These are phyloP conservation scores for Rhizophagus clarus DNA, from an alignment of 192 early-diverging fungal species.

Conservation along the genomic window DNA sequence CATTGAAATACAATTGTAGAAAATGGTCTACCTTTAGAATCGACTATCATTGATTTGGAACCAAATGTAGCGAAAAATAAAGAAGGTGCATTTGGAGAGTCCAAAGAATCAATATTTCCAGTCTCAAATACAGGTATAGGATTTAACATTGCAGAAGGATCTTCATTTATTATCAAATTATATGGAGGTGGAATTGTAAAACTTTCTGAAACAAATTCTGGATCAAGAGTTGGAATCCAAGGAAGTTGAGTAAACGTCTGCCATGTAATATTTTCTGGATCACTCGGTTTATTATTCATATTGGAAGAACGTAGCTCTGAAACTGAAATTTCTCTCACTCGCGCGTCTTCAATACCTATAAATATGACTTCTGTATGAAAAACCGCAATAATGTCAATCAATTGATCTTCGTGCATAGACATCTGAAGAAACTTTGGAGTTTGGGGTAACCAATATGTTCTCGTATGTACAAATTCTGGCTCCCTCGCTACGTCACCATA, in stretches of 20 bases:
- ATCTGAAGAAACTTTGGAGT: slow-evolving; percentile 25
- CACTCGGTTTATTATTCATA: not conserved
- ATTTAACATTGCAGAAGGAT: slow-evolving; percentile 23
- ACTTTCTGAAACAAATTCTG: slow-evolving; percentile 13
- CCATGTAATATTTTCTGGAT: slow-evolving; percentile 4
- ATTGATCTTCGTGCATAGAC: slow-evolving; percentile 22
- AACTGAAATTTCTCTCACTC: slow-evolving; percentile 19
- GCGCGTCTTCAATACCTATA: slow-evolving; percentile 20
- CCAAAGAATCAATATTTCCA: not conserved
- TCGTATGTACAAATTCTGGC: slow-evolving; percentile 8
- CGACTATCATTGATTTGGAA: slow-evolving; percentile 30
- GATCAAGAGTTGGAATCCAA: slow-evolving; percentile 14
- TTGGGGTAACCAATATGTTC: slow-evolving; percentile 31
- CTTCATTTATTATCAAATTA: not conserved
- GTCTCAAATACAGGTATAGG: slow-evolving; percentile 29
- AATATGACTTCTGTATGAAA: slow-evolving; percentile 23
- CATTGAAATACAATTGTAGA: slow-evolving; percentile 24
- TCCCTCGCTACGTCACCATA: not conserved
- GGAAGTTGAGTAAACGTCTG: slow-evolving; percentile 20
- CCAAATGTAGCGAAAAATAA: slow-evolving; percentile 33
- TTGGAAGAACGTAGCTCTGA: not conserved
- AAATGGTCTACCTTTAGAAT: slow-evolving; percentile 26
- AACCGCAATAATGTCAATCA: slow-evolving; percentile 21
- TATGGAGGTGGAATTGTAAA: slow-evolving; percentile 31
- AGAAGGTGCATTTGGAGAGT: not conserved